phyloP scores from a whole-genome alignment of 2,329 filamentous ascomycete species.

The Colletotrichum sp. region DNA sequence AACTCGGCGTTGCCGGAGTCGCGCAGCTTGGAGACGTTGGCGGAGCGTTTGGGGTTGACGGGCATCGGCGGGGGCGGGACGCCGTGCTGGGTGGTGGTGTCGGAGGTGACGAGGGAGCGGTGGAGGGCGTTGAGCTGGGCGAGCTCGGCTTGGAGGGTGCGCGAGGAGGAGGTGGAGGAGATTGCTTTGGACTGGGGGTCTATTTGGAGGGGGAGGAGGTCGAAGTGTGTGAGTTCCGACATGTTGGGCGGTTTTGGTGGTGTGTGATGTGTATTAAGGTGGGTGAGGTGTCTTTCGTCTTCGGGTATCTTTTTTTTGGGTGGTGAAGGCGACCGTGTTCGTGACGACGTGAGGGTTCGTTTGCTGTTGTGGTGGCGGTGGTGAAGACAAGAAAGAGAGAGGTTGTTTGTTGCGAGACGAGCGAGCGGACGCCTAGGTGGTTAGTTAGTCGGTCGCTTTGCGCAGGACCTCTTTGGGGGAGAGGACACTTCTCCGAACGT shows the following conservation, averaged over 20 bases:
- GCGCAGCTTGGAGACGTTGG: slow-evolving; percentile 87
- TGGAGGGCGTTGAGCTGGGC: slow-evolving; percentile 79
- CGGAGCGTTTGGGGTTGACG: slow-evolving; percentile 90
- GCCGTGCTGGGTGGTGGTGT: slow-evolving; percentile 55
- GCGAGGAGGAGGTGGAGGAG: slow-evolving; percentile 50
- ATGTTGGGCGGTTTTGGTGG: slow-evolving; percentile 37
- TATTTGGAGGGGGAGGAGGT: slow-evolving; percentile 79
- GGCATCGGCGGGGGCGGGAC: slow-evolving; percentile 87
- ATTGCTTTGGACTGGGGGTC: slow-evolving; percentile 84
- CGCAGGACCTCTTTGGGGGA: background rate
- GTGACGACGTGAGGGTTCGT: background rate
- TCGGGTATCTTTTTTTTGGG: background rate
- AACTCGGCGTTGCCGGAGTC: slow-evolving; percentile 85
- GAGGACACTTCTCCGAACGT: slow-evolving; percentile 17
- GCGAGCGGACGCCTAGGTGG: background rate
- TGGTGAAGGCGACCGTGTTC: background rate
- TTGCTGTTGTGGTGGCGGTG: background rate
- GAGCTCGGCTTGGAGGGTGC: slow-evolving; percentile 68
- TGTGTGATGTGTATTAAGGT: background rate
- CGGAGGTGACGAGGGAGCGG: slow-evolving; percentile 71
- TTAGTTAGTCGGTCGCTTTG: background rate
- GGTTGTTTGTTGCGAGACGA: background rate
- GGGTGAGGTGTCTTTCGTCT: background rate
- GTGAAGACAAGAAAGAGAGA: background rate
- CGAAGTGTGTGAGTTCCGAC: slow-evolving; percentile 76